phyloP scores from a whole-genome alignment of 345 rosid species.

The Salix brachista region DNA sequence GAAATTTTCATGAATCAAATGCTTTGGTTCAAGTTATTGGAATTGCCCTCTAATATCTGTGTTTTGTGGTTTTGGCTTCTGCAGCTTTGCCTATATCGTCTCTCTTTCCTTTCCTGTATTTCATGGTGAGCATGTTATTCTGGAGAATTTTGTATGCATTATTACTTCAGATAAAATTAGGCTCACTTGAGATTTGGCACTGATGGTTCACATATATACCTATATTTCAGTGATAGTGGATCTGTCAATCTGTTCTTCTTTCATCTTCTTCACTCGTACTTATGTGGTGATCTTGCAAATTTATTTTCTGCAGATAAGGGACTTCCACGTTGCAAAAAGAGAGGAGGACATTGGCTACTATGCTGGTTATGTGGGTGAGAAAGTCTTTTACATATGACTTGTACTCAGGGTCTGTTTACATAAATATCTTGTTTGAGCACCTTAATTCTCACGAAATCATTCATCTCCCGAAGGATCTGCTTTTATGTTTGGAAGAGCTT shows the following conservation, averaged over 20 bases:
- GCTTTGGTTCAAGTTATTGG: background rate
- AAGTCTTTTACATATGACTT: background rate
- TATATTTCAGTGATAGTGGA: background rate
- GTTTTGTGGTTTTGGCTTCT: conserved; percentile 1
- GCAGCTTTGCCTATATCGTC: conserved; percentile 79
- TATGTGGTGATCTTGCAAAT: background rate
- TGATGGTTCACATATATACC: too few species aligned
- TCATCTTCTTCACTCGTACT: background rate
- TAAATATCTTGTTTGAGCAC: background rate
- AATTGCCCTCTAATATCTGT: background rate
- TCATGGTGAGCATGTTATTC: conserved; percentile 49
- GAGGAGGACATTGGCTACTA: conserved; percentile 76
- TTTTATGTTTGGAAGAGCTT: conserved; percentile 81
- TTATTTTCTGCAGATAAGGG: conserved; percentile 43
- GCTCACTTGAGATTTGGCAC: background rate
- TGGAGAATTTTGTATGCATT: background rate
- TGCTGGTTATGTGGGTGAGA: conserved; percentile 64
- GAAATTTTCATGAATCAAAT: background rate
- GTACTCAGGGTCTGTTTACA: background rate
- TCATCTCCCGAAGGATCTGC: conserved; percentile 50
- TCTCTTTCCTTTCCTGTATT: conserved; percentile 76
- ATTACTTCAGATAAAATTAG: background rate
- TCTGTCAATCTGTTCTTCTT: background rate
- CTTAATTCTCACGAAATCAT: background rate
- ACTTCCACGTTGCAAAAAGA: conserved; percentile 51